Evolutionary conservation across 768 basidiomycete genomes (phyloP).

Genomic region (Mycena rosella): DNA sequence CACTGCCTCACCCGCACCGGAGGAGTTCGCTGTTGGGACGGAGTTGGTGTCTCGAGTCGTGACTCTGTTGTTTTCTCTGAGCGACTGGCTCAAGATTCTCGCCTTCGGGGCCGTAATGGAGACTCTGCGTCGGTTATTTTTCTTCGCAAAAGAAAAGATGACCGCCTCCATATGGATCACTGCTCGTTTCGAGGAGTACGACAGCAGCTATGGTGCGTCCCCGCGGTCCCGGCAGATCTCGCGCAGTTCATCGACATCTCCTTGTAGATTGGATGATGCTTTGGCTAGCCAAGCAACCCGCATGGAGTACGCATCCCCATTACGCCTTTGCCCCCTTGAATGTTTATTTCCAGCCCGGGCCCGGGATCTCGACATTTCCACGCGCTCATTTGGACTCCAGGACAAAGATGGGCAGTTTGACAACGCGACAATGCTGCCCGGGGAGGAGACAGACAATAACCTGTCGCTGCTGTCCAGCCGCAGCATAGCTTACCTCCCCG

Average conservation of each 20-base stretch:
- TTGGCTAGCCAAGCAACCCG: slow-evolving; percentile 36
- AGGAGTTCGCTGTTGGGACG: slow-evolving; percentile 23
- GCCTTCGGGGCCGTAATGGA: slow-evolving; percentile 74
- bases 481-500: slow-evolving; percentile 59
- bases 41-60: slow-evolving; percentile 53
- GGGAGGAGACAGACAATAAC: slow-evolving; percentile 46
- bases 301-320: slow-evolving; percentile 1
- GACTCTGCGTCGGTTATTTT: slow-evolving; percentile 60
- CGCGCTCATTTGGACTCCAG: slow-evolving; percentile 52
- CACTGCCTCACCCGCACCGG: no score
- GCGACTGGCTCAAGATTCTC: slow-evolving; percentile 69
- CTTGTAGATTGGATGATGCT: slow-evolving; percentile 74
- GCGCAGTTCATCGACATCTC: not conserved
- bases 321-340: no score
- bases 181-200: slow-evolving; percentile 68
- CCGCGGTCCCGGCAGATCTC: not conserved
- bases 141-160: slow-evolving; percentile 55
- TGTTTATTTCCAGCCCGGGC: slow-evolving; percentile 43
- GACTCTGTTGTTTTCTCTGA: slow-evolving; percentile 66
- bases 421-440: slow-evolving; percentile 48
- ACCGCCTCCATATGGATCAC: slow-evolving; percentile 71
- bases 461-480: slow-evolving; percentile 40
- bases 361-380: slow-evolving; percentile 66
- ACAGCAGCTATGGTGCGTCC: slow-evolving; percentile 66
- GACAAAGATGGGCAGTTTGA: no score